Conservation (phyloP, 139 green algal species). For the Tetraselmis striata region DNA sequence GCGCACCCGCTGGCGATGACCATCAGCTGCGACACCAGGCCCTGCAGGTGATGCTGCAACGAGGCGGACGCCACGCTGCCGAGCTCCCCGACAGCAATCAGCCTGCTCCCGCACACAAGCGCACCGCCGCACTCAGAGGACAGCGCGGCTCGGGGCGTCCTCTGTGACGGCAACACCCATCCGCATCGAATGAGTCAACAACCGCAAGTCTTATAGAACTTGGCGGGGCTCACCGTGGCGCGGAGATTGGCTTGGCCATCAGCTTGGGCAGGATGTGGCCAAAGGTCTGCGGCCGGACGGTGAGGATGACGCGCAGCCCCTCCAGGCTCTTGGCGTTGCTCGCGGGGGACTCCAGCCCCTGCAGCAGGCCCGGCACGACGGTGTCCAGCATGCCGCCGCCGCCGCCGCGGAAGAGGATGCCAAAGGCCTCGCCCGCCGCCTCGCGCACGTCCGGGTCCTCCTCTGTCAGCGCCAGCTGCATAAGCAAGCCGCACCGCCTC, state of each 20-base stretch:
- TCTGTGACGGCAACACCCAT: no score
- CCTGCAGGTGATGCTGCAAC: constrained; percentile 47
- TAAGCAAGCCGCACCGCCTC: no score
- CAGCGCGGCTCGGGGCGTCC: no score
- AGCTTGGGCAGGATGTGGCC: constrained; percentile 70
- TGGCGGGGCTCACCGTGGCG: not conserved
- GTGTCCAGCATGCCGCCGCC: constrained; percentile 55
- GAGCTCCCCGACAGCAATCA: constrained; percentile 21
- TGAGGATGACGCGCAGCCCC: constrained; percentile 77
- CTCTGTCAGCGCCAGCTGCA: constrained; percentile 74
- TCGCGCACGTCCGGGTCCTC: constrained; percentile 55
- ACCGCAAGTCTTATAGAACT: no score
- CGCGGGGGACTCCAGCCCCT: constrained; percentile 41
- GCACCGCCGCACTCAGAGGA: not conserved
- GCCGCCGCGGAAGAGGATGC: constrained; percentile 74
- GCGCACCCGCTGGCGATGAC: constrained; percentile 11
- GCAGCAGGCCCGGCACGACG: constrained; percentile 74
- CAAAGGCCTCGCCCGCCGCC: constrained; percentile 80
- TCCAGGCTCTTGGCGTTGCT: constrained; percentile 59
- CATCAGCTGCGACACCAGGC: constrained; percentile 67
- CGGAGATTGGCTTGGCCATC: constrained; percentile 21
- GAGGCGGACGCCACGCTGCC: constrained; percentile 29
- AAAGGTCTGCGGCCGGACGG: constrained; percentile 67
- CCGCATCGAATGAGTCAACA: no score
- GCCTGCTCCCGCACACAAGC: no score